Percentiles rank a stretch among this genome's conserved stretches.
Evolutionary conservation across 129 eudicot species (phyloP).

Genomic region (Lactuca sativa): DNA sequence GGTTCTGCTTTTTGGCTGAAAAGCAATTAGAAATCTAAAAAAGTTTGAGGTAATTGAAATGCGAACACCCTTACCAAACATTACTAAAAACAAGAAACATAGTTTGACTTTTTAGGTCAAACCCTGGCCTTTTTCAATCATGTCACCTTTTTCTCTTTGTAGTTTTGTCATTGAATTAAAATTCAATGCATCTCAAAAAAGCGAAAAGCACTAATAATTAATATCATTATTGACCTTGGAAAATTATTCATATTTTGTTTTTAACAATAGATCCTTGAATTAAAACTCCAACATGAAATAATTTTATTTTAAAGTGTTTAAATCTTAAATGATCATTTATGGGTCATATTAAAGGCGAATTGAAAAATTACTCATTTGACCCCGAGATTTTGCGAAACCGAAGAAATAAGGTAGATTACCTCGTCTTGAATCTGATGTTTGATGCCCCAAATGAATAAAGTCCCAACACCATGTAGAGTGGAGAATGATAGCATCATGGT

Average conservation of each 20-base stretch:
- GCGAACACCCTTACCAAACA: neutral
- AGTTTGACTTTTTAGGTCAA: conserved; percentile 21
- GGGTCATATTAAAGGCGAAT: too few species aligned
- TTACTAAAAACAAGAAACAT: neutral
- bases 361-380: neutral
- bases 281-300: too few species aligned
- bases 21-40: neutral
- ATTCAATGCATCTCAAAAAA: conserved; percentile 19
- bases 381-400: neutral
- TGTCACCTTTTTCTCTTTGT: conserved; percentile 25
- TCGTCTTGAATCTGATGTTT: conserved; percentile 61
- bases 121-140: conserved; percentile 18
- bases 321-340: too few species aligned
- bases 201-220: conserved; percentile 5
- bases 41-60: neutral
- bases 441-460: conserved; percentile 77
- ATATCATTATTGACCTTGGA: conserved; percentile 9
- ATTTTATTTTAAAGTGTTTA: too few species aligned
- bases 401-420: conserved; percentile 36
- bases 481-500: conserved; percentile 66
- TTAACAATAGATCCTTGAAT: too few species aligned
- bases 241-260: neutral
- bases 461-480: conserved; percentile 76
- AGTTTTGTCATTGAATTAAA: conserved; percentile 13
- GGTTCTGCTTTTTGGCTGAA: neutral